Evolutionary conservation across 2,329 filamentous ascomycete genomes (phyloP), one percentile per base, ranked within the genome.

Genomic region (Orbilia quercus): DNA sequence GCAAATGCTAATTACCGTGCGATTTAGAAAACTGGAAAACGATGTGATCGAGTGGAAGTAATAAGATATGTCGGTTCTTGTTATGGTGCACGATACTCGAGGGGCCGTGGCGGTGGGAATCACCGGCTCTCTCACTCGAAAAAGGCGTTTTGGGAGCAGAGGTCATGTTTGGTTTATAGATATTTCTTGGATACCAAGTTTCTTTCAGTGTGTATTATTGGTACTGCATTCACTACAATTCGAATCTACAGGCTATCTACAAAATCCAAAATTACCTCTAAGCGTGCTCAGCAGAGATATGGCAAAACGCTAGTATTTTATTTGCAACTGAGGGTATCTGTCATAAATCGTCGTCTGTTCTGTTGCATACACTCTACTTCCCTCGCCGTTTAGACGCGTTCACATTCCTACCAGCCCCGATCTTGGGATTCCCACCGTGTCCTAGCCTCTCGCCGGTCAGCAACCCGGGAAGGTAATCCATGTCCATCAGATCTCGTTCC

Each of bases 401-500:
- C 58, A 98, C 87, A 79, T 90, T 92, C 79, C 88, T 87, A 40
- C 70, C 75, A 7, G 95, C 95, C 7, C 95, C 95, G 9, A 98
- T 88, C 79, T 87, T 90, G 71, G 91, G 87, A 81, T 87, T 89
- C 0, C 90, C 90, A 1, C 87, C 86, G 2, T 82, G 82, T 48
- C 85, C 86, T 6, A 80, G 71, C 40, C 83, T 85, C 78, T 93
- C 88, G 0, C 95, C 95, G 0, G 88, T 95, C 79, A 99, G 79
- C 51, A 99, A 91, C 34, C 87, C 85, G 0, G 95, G 95, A 75
- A 98, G 81, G 80, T 93, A 96, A 81, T 99, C 94, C 79, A 96
- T 89, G 79, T 98, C 94, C 94, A 98, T 96, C 65, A 96, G 82
- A 81, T 96, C 92, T 79, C 87, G 89, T 80, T 91, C 87, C 79